Conservation (phyloP, 2,329 filamentous ascomycete species). For the Pyrenochaeta sp. region DNA sequence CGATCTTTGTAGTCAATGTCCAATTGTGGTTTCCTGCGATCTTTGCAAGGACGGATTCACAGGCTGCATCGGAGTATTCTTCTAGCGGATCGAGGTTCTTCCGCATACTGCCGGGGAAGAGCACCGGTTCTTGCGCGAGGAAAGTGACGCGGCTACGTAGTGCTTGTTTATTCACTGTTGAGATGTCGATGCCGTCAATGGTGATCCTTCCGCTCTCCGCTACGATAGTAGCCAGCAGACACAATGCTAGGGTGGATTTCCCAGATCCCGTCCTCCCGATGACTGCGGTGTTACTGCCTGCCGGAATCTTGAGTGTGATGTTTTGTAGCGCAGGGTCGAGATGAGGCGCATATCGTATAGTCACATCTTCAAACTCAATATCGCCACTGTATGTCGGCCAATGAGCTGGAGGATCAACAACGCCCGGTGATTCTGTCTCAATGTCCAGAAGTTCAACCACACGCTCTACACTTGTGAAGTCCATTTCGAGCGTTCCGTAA, state of each 20-base stretch:
- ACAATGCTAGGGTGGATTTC: slow-evolving; percentile 77
- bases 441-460: slow-evolving; percentile 83
- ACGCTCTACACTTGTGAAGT: slow-evolving; percentile 89
- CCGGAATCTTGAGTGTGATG: slow-evolving; percentile 77
- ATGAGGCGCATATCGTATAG: slow-evolving; percentile 79
- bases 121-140: slow-evolving; percentile 71
- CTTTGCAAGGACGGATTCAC: slow-evolving; percentile 61
- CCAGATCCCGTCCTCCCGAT: slow-evolving; percentile 81
- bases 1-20: slow-evolving; percentile 64
- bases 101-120: slow-evolving; percentile 69
- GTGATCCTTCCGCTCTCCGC: slow-evolving; percentile 65
- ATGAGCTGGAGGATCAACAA: slow-evolving; percentile 72
- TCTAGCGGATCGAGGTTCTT: slow-evolving; percentile 69
- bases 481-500: slow-evolving; percentile 88
- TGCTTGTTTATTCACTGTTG: slow-evolving; percentile 65
- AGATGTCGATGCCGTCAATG: slow-evolving; percentile 69
- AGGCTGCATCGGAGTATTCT: slow-evolving; percentile 65
- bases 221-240: slow-evolving; percentile 63
- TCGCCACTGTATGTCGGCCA: slow-evolving; percentile 80
- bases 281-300: slow-evolving; percentile 79
- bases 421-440: slow-evolving; percentile 75
- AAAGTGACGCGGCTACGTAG: slow-evolving; percentile 71
- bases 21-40: slow-evolving; percentile 65
- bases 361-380: slow-evolving; percentile 79
- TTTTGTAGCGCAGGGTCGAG: slow-evolving; percentile 76